A percentile compares a stretch with the other conserved stretches of the same genome.
Evolutionary conservation across 2,329 filamentous ascomycete species (phyloP).

Genomic region (Epichloe festucae): DNA sequence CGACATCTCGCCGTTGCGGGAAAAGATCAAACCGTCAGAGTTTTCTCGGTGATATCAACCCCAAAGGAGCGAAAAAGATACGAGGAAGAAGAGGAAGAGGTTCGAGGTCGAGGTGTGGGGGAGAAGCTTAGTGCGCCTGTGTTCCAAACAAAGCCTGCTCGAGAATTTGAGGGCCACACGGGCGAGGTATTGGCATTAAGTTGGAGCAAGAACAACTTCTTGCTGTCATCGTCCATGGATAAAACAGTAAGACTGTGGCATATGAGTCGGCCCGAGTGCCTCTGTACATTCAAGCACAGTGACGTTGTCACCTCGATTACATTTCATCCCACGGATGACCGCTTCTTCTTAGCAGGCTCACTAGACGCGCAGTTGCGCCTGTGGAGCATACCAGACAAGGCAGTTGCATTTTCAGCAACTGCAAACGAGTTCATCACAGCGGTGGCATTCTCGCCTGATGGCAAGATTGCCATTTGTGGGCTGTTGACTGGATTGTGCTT

Average conservation of each 20-base stretch:
- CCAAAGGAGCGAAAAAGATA: constrained; percentile 63
- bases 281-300: constrained; percentile 88
- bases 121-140: constrained; percentile 77
- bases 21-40: constrained; percentile 69
- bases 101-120: constrained; percentile 19
- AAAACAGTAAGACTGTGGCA: constrained; percentile 96
- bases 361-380: constrained; percentile 77
- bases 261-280: constrained; percentile 66
- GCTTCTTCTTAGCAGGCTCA: constrained; percentile 91
- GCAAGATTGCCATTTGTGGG: constrained; percentile 78
- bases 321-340: constrained; percentile 88
- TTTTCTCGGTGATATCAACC: constrained; percentile 81
- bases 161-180: constrained; percentile 72
- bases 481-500: constrained; percentile 73
- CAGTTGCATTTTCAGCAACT: constrained; percentile 69
- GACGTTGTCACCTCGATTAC: constrained; percentile 92
- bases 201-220: constrained; percentile 98
- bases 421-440: constrained; percentile 84
- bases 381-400: constrained; percentile 96
- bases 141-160: constrained; percentile 64
- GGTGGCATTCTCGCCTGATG: constrained; percentile 86
- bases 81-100: constrained; percentile 44
- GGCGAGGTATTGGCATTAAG: constrained; percentile 81
- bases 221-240: constrained; percentile 94
- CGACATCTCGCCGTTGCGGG: constrained; percentile 86